Evolutionary conservation across 768 basidiomycete genomes (phyloP).

Genomic region (Termitomyces heimii): DNA sequence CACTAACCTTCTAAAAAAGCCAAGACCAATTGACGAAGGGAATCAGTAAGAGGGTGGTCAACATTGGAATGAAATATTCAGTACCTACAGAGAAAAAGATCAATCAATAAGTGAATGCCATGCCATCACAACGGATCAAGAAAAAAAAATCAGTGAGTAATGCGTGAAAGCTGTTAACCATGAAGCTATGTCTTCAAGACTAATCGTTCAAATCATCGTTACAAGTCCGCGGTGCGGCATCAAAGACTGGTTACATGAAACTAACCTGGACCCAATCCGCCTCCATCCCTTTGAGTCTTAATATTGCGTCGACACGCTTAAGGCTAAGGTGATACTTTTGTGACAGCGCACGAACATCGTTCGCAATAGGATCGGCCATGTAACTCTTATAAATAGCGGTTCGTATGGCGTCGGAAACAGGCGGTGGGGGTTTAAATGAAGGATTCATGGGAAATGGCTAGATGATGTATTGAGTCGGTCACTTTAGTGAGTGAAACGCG

Average conservation of each 20-base stretch:
- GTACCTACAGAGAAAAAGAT: conserved; percentile 16
- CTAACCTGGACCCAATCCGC: conserved; percentile 65
- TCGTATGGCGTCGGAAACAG: conserved; percentile 59
- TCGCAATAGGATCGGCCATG: conserved; percentile 48
- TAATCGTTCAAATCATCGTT: conserved; percentile 78
- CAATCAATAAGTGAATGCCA: conserved; percentile 9
- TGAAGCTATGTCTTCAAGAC: conserved; percentile 73
- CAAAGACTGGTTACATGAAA: conserved; percentile 13
- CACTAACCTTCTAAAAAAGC: conserved; percentile 33
- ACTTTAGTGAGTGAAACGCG: conserved; percentile 2
- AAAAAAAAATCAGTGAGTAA: not conserved
- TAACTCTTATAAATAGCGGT: conserved; percentile 54
- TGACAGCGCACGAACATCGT: conserved; percentile 58
- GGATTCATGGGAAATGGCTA: conserved; percentile 87
- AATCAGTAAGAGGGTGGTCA: conserved; percentile 11
- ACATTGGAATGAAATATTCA: not conserved
- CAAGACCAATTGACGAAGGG: not conserved
- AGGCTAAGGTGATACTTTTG: conserved; percentile 58
- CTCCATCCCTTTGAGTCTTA: conserved; percentile 79
- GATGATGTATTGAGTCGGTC: conserved; percentile 6
- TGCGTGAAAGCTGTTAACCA: conserved; percentile 4
- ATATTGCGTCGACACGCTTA: conserved; percentile 77
- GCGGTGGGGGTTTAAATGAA: conserved; percentile 75
- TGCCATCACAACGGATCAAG: not conserved
- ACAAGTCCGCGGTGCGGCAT: conserved; percentile 10